Percentiles rank a stretch among this genome's conserved stretches.
These are phyloP conservation scores for Drechslerella coelobrocha DNA, from an alignment of 2,329 filamentous ascomycete species.

Conservation along the genomic window DNA sequence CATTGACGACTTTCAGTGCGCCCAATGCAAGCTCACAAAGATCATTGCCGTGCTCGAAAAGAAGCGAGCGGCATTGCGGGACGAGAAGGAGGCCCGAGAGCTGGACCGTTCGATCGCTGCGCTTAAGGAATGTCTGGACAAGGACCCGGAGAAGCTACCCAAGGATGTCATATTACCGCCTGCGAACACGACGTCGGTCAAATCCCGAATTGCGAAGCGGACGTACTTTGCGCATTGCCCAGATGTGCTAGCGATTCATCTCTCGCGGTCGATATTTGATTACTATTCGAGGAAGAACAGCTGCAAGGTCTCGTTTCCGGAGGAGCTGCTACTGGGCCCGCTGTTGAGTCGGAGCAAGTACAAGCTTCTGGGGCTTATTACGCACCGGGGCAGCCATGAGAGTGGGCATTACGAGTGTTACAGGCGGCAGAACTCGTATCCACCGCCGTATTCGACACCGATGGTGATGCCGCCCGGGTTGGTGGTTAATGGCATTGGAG, in stretches of 20 bases:
- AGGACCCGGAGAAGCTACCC: conserved; percentile 79
- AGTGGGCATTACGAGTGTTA: conserved; percentile 98
- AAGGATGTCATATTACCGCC: conserved; percentile 77
- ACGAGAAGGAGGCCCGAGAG: conserved; percentile 30
- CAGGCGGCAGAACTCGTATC: conserved; percentile 77
- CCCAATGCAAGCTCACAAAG: conserved; percentile 85
- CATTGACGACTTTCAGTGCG: conserved; percentile 96
- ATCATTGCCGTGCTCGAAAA: conserved; percentile 70
- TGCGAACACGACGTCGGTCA: conserved; percentile 67
- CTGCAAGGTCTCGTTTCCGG: conserved; percentile 91
- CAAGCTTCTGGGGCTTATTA: conserved; percentile 83
- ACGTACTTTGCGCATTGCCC: conserved; percentile 87
- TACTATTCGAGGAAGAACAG: conserved; percentile 87
- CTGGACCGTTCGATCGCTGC: conserved; percentile 58
- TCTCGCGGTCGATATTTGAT: conserved; percentile 92
- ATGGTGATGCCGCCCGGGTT: conserved; percentile 63
- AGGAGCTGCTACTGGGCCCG: conserved; percentile 80
- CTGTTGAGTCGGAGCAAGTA: conserved; percentile 80
- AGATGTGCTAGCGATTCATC: conserved; percentile 86
- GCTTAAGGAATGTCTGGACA: conserved; percentile 74
- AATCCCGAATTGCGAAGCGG: conserved; percentile 82
- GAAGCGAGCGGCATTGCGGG: conserved; percentile 62
- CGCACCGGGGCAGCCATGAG: conserved; percentile 93
- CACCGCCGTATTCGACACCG: conserved; percentile 78
- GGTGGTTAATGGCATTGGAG: conserved; percentile 7